Evolutionary conservation across 768 basidiomycete species (phyloP).

Genomic region (Paxillus rubicundulus): DNA sequence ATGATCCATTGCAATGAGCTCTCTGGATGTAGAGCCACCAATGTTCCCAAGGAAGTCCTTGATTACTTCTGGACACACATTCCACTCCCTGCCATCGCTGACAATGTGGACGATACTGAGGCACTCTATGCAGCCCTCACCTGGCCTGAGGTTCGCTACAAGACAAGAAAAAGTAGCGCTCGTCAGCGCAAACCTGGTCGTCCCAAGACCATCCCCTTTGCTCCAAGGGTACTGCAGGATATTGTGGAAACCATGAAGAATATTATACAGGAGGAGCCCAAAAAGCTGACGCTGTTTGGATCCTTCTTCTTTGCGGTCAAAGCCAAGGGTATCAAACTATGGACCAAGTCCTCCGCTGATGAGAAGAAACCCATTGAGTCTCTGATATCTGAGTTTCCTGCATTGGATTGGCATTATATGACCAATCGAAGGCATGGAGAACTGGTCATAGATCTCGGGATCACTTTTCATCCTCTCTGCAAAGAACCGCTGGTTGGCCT

Average conservation of each 20-base stretch:
- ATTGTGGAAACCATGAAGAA: too few relatives aligned
- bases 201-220: background rate
- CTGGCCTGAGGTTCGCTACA: conserved; percentile 2
- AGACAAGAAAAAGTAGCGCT: background rate
- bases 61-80: conserved; percentile 10
- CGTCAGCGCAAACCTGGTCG: background rate
- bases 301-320: too few relatives aligned
- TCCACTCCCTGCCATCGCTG: background rate
- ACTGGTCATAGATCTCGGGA: background rate
- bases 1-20: background rate
- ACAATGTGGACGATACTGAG: background rate
- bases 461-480: background rate
- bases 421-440: background rate
- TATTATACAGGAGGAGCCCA: too few relatives aligned
- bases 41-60: conserved; percentile 1
- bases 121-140: background rate
- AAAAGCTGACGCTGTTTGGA: conserved; percentile 1
- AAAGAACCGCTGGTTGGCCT: background rate
- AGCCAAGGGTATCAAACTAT: too few relatives aligned
- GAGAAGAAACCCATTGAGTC: background rate
- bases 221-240: background rate
- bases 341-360: too few relatives aligned
- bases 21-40: background rate
- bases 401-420: conserved; percentile 9
- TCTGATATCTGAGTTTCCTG: background rate